Percentiles rank a stretch among this genome's conserved stretches.
These are phyloP conservation scores for Kwoniella sp. DNA, from an alignment of 768 basidiomycete species.

Conservation along the genomic window DNA sequence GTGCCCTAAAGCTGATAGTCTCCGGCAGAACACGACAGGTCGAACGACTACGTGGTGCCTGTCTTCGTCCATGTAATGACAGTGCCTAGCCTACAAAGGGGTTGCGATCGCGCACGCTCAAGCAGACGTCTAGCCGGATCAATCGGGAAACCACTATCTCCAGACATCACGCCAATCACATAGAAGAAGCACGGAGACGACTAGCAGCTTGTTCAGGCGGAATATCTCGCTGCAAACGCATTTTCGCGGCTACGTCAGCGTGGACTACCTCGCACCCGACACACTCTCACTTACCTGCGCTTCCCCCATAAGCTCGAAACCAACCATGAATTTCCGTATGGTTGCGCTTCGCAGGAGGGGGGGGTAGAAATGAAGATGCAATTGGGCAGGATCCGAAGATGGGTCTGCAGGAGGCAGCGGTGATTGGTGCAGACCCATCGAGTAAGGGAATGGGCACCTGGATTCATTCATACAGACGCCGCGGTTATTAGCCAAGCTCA, in stretches of 20 bases:
- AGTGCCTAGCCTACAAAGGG: too few species aligned
- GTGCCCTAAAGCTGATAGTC: too few species aligned
- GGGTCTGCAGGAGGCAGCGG: conserved; percentile 33
- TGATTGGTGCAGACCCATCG: conserved; percentile 90
- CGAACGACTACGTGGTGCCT: too few species aligned
- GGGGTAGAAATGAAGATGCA: conserved; percentile 85
- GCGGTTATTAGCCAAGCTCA: neutral
- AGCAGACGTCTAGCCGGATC: too few species aligned
- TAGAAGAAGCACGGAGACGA: conserved; percentile 2
- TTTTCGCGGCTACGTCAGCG: conserved; percentile 4
- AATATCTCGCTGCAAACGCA: conserved; percentile 64
- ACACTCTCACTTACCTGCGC: conserved; percentile 61
- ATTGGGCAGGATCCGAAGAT: conserved; percentile 61
- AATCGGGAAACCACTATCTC: too few species aligned
- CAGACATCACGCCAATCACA: too few species aligned
- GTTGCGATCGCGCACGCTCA: too few species aligned
- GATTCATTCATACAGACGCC: too few species aligned
- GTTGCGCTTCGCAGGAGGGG: conserved; percentile 79
- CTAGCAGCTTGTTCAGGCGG: conserved; percentile 83
- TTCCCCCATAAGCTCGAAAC: conserved; percentile 91
- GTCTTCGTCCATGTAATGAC: too few species aligned
- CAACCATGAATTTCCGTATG: conserved; percentile 86
- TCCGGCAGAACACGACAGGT: too few species aligned
- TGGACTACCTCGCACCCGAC: neutral
- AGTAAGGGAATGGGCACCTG: conserved; percentile 85